Evolutionary conservation across 2,329 filamentous ascomycete genomes (phyloP).

Genomic region (Pseudogymnoascus sp.): DNA sequence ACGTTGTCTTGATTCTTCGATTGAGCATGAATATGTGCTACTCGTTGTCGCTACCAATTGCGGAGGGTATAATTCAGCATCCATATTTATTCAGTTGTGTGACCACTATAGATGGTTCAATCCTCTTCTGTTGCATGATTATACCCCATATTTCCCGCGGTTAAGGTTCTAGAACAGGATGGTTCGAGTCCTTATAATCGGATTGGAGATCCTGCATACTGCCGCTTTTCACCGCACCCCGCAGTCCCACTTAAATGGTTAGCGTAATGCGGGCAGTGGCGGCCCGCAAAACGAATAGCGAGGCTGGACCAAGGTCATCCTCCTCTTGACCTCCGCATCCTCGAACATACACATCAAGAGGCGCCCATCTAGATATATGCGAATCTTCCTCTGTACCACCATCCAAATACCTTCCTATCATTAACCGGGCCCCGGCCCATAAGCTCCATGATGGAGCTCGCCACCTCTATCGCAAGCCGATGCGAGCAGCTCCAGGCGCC

Average conservation of each 20-base stretch:
- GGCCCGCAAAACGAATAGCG: background rate
- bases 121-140: background rate
- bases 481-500: constrained; percentile 45
- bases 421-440: background rate
- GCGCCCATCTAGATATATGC: background rate
- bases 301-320: background rate
- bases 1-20: constrained; percentile 21
- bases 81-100: background rate
- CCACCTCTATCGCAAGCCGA: constrained; percentile 23
- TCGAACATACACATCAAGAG: background rate
- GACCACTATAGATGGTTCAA: background rate
- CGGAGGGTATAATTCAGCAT: constrained; percentile 9
- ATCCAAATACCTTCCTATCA: background rate
- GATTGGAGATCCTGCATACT: constrained; percentile 2
- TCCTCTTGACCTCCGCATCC: background rate
- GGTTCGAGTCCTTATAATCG: background rate
- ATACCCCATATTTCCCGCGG: background rate
- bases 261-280: constrained; percentile 3
- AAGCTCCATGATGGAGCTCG: constrained; percentile 18
- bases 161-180: background rate
- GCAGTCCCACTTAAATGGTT: background rate
- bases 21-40: constrained; percentile 24
- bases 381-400: too few relatives aligned
- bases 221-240: constrained; percentile 5
- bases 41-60: constrained; percentile 25